Evolutionary conservation across 306 rosid genomes (phyloP).

Genomic region (Elaeagnus macrophylla): DNA sequence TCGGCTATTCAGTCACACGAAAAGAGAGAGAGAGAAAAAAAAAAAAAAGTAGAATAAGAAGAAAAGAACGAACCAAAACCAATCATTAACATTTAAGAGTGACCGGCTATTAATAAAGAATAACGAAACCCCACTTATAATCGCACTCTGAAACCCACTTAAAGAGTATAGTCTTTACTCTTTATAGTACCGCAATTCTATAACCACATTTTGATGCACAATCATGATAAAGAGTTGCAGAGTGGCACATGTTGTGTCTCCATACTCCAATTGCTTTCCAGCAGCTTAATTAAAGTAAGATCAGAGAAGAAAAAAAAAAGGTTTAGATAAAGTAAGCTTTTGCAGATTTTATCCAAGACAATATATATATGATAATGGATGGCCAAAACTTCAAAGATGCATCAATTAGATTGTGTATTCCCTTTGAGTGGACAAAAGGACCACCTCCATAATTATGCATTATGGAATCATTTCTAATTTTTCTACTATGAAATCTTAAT

Average conservation of each 20-base stretch:
- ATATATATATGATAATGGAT: conserved; percentile 15
- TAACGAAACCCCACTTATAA: no score
- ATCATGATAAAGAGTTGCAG: conserved; percentile 22
- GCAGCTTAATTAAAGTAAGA: no score
- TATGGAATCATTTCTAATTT: conserved; percentile 10
- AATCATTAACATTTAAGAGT: no score
- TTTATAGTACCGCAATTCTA: background rate
- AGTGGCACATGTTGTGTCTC: conserved; percentile 34
- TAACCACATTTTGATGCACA: conserved; percentile 14
- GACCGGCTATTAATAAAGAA: no score
- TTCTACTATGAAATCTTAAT: conserved; percentile 13
- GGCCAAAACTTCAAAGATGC: background rate
- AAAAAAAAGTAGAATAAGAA: no score
- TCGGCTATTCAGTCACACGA: no score
- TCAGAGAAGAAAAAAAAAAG: conserved; percentile 13
- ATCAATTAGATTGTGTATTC: conserved; percentile 18
- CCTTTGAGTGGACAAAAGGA: conserved; percentile 23
- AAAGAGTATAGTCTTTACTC: background rate
- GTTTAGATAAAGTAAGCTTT: conserved; percentile 4
- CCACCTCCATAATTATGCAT: conserved; percentile 19
- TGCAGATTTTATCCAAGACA: conserved; percentile 23
- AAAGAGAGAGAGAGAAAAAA: no score
- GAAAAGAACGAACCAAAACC: no score
- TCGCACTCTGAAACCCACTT: no score
- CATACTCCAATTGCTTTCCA: conserved; percentile 16